These are phyloP conservation scores for Pythium monospermum DNA, from an alignment of 352 stramenopile genomes.

Conservation along the genomic window DNA sequence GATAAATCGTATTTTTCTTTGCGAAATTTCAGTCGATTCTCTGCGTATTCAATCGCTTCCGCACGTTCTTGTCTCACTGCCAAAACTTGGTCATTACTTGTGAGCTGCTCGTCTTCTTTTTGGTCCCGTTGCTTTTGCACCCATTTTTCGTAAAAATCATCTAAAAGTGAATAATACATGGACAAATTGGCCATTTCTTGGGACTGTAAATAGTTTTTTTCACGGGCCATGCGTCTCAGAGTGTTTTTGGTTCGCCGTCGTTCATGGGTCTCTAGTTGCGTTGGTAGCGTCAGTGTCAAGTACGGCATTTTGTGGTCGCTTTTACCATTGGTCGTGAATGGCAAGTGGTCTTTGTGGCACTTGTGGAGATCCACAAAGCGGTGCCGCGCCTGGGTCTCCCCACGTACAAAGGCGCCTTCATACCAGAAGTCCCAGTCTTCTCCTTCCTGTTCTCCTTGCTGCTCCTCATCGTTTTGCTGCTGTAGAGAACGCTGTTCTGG, in stretches of 20 bases:
- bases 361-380: constrained; percentile 48
- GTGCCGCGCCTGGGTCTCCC: constrained; percentile 49
- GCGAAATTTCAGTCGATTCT: constrained; percentile 34
- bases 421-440: constrained; percentile 61
- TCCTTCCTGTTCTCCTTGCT: constrained; percentile 3
- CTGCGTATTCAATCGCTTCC: constrained; percentile 31
- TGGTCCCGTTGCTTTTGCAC: constrained; percentile 30
- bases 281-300: constrained; percentile 33
- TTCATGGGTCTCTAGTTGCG: constrained; percentile 33
- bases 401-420: constrained; percentile 64
- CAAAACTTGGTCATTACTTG: constrained; percentile 22
- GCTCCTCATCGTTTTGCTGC: background rate
- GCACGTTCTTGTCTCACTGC: constrained; percentile 31
- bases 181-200: constrained; percentile 41
- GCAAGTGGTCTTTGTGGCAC: constrained; percentile 19
- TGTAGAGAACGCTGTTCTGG: no score
- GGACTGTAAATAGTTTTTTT: constrained; percentile 39
- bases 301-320: constrained; percentile 57
- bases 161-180: constrained; percentile 52
- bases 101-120: constrained; percentile 27
- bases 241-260: constrained; percentile 32
- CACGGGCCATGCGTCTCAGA: constrained; percentile 30
- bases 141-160: constrained; percentile 69
- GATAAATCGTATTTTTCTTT: constrained; percentile 62
- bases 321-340: constrained; percentile 70